A percentile compares a stretch with the other conserved stretches of the same genome.
Conservation (phyloP, 2,329 filamentous ascomycete species). For the Xylariaceae sp. region DNA sequence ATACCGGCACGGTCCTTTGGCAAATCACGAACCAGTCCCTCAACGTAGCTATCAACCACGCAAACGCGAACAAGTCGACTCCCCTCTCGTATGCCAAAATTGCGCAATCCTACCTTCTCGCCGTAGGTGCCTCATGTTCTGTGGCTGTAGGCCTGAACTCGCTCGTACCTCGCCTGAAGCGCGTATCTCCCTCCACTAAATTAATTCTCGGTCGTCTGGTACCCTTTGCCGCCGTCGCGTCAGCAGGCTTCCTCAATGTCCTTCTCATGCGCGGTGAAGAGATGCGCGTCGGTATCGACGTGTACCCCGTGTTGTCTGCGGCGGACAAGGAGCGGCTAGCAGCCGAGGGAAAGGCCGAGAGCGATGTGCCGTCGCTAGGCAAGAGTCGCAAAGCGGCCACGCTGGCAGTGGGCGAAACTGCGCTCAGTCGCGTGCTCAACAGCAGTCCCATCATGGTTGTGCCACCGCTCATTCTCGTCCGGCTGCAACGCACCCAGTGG, state of each 20-base stretch:
- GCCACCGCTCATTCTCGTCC: slow-evolving; percentile 78
- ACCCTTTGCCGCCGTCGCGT: slow-evolving; percentile 91
- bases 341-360: slow-evolving; percentile 55
- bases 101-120: slow-evolving; percentile 82
- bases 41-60: slow-evolving; percentile 95
- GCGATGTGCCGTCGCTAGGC: slow-evolving; percentile 66
- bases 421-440: slow-evolving; percentile 84
- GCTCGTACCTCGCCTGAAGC: slow-evolving; percentile 76
- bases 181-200: slow-evolving; percentile 67
- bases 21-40: slow-evolving; percentile 95
- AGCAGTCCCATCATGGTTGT: slow-evolving; percentile 96
- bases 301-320: slow-evolving; percentile 74
- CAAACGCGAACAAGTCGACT: slow-evolving; percentile 96
- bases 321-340: slow-evolving; percentile 56
- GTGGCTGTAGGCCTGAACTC: slow-evolving; percentile 90
- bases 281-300: slow-evolving; percentile 86
- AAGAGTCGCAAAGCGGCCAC: slow-evolving; percentile 84
- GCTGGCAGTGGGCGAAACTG: slow-evolving; percentile 88
- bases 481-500: slow-evolving; percentile 79
- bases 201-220: slow-evolving; percentile 80
- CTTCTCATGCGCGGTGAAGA: slow-evolving; percentile 97
- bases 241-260: slow-evolving; percentile 86
- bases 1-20: slow-evolving; percentile 82
- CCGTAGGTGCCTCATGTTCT: slow-evolving; percentile 87
- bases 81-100: slow-evolving; percentile 76